Conservation (phyloP, 139 green algal species). For the Chlamydomonas schloesseri region DNA sequence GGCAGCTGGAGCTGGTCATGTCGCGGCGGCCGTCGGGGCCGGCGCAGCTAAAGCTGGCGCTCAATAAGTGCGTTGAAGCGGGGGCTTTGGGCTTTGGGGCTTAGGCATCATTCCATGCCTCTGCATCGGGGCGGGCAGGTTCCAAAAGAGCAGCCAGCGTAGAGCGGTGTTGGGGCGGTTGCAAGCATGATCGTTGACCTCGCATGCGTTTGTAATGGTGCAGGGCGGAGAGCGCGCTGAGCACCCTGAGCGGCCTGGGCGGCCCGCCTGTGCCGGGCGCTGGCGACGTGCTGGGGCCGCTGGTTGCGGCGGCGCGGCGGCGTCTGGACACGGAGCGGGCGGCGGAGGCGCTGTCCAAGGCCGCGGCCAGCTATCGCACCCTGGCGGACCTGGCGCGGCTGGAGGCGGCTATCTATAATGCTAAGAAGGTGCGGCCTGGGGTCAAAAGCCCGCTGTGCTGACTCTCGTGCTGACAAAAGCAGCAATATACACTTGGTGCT, state of each 20-base stretch:
- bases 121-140: too few relatives aligned
- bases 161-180: too few relatives aligned
- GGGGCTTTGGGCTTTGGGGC: too few relatives aligned
- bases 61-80: constrained; percentile 51
- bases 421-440: constrained; percentile 67
- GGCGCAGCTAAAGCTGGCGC: constrained; percentile 57
- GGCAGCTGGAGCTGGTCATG: constrained; percentile 69
- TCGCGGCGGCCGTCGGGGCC: constrained; percentile 49
- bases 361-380: constrained; percentile 51
- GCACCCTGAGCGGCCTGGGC: constrained; percentile 26
- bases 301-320: constrained; percentile 55
- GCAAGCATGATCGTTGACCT: too few relatives aligned
- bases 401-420: constrained; percentile 78
- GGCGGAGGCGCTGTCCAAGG: constrained; percentile 69
- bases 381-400: constrained; percentile 77
- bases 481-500: too few relatives aligned
- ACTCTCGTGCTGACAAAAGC: neutral
- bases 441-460: neutral
- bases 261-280: constrained; percentile 11
- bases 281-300: constrained; percentile 45
- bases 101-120: too few relatives aligned
- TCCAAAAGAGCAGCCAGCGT: too few relatives aligned
- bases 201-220: too few relatives aligned
- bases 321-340: constrained; percentile 78
- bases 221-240: constrained; percentile 67